Base-by-base conservation (phyloP, 78 protist genomes). In the Anaeramoeba flamelloides region DNA sequence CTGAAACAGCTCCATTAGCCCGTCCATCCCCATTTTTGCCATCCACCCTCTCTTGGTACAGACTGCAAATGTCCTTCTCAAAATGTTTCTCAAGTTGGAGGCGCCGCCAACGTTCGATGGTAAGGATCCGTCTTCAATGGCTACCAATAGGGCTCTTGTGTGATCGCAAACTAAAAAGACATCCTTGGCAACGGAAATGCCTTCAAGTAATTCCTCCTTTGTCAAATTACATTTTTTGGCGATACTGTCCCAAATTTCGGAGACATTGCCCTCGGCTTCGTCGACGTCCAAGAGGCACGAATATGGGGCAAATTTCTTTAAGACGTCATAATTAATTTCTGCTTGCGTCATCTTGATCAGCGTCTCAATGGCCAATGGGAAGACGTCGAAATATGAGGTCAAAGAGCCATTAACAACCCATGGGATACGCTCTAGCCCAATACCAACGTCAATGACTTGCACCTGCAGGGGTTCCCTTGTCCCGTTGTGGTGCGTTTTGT, bases 381-480 rank as follows among this genome's bases (percentile, higher is more conserved):
- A 76, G 36, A 65, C 40, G 38, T 85, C 84, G 1, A 2, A 74
- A 74, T 85, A 79, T 34, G 84, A 79, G 74, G 87, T 85, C 39
- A 32, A 40, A 1, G 87, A 77, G 4, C 87, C 87, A 74, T 85
- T 85, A 77, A 85, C 12, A 26, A 79, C 77, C 74, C 76, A 85
- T 36, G 87, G 82, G 2, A 85, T 80, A 17, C 87, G 77, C 77
- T 85, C 87, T 26, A 85, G 41, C 32, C 83, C 87, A 39, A 85
- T 77, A 31, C 87, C 87, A 36, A 85, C 87, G 39, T 79, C 87
- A 2, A 79, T 41, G n/a, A 65, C 2, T 39, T 79, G 31, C 75
- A 84, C 79, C 31, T 41, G 38, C 32, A 85, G 84, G 30, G 65
- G 77, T 36, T 3, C 39, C 3, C 40, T n/a, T 3, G 1, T 34